phyloP scores from a whole-genome alignment of 176 grass and related monocot genomes.

The Themeda triandra region DNA sequence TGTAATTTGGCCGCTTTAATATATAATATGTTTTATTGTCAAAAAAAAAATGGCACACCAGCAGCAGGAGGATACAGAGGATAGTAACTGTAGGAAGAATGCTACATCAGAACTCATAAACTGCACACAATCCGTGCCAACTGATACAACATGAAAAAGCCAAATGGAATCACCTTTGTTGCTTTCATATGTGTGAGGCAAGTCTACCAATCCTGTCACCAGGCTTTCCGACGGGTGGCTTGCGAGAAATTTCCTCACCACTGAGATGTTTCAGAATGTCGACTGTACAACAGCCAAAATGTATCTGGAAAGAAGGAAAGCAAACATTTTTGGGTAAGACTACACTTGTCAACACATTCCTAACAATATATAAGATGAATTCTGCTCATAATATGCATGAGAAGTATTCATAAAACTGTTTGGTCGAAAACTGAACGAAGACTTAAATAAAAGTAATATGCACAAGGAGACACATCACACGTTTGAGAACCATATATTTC shows the following conservation, averaged over 20 bases:
- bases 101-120: conserved; percentile 23
- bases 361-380: background rate
- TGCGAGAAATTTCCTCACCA: no score
- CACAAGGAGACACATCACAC: no score
- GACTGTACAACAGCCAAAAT: no score
- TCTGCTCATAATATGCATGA: background rate
- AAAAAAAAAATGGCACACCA: conserved; percentile 82
- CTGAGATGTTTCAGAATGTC: no score
- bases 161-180: conserved; percentile 56
- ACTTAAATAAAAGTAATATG: no score
- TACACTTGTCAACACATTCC: background rate
- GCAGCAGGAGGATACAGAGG: conserved; percentile 76
- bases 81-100: conserved; percentile 63
- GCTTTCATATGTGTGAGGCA: conserved; percentile 75
- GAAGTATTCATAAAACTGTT: background rate
- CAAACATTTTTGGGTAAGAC: background rate
- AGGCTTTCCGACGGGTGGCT: no score
- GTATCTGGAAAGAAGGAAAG: no score
- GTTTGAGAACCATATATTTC: no score
- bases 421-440: no score
- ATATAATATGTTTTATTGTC: no score
- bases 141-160: background rate
- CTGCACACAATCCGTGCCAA: background rate
- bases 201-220: conserved; percentile 68
- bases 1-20: no score